phyloP scores from a whole-genome alignment of 202 grass and related monocot species.

The Digitaria exilis region DNA sequence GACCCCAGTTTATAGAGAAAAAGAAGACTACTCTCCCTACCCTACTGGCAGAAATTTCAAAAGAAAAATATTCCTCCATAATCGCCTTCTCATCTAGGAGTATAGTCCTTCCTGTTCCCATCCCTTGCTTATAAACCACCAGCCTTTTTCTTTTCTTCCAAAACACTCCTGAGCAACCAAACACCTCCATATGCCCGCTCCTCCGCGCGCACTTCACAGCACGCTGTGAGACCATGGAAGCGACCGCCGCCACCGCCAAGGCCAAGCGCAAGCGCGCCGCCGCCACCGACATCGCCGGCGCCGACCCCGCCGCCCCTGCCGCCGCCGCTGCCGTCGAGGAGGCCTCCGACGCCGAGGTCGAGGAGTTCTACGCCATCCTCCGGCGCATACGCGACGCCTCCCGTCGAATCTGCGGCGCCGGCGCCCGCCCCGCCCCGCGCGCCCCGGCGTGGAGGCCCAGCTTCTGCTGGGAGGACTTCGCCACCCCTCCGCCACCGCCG shows the following conservation, averaged over 20 bases:
- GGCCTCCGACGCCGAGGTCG: constrained; percentile 70
- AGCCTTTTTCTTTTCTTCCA: background rate
- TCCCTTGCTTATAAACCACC: constrained; percentile 10
- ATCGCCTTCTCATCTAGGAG: too few species aligned
- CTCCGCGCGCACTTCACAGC: background rate
- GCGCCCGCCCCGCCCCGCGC: background rate
- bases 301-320: background rate
- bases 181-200: background rate
- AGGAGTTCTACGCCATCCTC: constrained; percentile 91
- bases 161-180: background rate
- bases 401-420: constrained; percentile 23
- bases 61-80: background rate
- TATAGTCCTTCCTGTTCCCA: too few species aligned
- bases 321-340: constrained; percentile 40
- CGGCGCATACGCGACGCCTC: constrained; percentile 65
- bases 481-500: background rate
- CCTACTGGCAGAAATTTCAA: background rate
- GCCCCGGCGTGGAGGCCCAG: constrained; percentile 59
- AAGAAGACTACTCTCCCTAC: background rate
- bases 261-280: constrained; percentile 51
- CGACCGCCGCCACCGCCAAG: background rate
- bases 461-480: constrained; percentile 75
- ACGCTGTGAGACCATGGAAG: constrained; percentile 38
- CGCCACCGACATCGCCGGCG: background rate
- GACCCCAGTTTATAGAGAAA: background rate